These are phyloP conservation scores for Sextonia rubra DNA, from an alignment of 164 flowering plant genomes.

Conservation along the genomic window DNA sequence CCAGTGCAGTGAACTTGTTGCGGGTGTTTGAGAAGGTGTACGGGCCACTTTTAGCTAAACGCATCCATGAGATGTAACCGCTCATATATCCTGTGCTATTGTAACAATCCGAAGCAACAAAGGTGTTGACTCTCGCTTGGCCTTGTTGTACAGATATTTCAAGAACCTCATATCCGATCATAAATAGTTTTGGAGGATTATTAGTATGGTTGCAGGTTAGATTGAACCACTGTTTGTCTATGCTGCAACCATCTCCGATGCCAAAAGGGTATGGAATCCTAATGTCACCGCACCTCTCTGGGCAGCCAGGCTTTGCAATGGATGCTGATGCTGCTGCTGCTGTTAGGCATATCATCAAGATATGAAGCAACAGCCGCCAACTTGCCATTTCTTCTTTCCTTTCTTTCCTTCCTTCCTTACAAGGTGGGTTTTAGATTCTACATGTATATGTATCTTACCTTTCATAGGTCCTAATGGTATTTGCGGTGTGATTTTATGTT, in stretches of 20 bases:
- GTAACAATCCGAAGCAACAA: not conserved
- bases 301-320: slow-evolving; percentile 10
- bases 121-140: not conserved
- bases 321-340: not conserved
- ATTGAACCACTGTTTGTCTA: not conserved
- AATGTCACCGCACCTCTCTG: slow-evolving; percentile 22
- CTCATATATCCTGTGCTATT: too few species aligned
- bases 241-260: slow-evolving; percentile 16
- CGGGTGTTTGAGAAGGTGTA: not conserved
- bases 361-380: not conserved
- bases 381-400: too few species aligned
- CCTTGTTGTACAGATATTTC: not conserved
- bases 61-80: not conserved
- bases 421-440: too few species aligned
- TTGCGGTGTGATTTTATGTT: too few species aligned
- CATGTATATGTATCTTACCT: too few species aligned
- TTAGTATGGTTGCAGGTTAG: slow-evolving; percentile 10
- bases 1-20: slow-evolving; percentile 12
- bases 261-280: slow-evolving; percentile 33
- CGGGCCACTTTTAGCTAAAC: not conserved
- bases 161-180: not conserved
- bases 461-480: too few species aligned
- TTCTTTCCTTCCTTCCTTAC: too few species aligned
- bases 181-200: not conserved
- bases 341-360: not conserved